phyloP scores from a whole-genome alignment of 2,329 filamentous ascomycete genomes.

The Didymella keratinophila region DNA sequence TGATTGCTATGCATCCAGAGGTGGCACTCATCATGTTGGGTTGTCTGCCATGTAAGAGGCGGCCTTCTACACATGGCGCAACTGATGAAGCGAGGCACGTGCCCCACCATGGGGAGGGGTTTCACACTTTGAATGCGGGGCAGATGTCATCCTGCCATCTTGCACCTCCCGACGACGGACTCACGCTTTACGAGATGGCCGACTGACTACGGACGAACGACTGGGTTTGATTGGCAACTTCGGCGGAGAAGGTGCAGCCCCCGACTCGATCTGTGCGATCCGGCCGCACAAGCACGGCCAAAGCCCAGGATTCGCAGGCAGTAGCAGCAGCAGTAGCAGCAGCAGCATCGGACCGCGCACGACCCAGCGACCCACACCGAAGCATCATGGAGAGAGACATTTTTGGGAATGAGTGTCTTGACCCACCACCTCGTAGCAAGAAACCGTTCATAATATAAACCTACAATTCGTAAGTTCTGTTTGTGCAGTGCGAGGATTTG shows the following conservation, averaged over 20 bases:
- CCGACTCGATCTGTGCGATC: neutral
- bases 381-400: no score
- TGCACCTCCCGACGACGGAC: neutral
- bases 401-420: no score
- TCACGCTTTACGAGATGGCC: neutral
- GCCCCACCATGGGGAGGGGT: slow-evolving; percentile 8
- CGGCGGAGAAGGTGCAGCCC: neutral
- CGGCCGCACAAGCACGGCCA: slow-evolving; percentile 4
- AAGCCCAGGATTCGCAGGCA: neutral
- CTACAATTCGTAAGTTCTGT: neutral
- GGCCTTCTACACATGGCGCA: neutral
- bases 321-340: neutral
- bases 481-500: slow-evolving; percentile 73
- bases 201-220: neutral
- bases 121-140: slow-evolving; percentile 6
- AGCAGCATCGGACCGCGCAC: slow-evolving; percentile 1
- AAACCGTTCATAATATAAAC: slow-evolving; percentile 5
- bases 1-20: neutral
- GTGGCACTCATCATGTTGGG: neutral
- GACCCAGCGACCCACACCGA: neutral
- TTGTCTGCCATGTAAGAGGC: no score
- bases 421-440: no score
- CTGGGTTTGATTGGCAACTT: neutral
- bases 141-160: slow-evolving; percentile 6
- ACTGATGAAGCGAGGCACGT: slow-evolving; percentile 14